Percentiles rank a stretch among this genome's conserved stretches.
Conservation (phyloP, 148 eudicot species). For the Pouteria glomerata region DNA sequence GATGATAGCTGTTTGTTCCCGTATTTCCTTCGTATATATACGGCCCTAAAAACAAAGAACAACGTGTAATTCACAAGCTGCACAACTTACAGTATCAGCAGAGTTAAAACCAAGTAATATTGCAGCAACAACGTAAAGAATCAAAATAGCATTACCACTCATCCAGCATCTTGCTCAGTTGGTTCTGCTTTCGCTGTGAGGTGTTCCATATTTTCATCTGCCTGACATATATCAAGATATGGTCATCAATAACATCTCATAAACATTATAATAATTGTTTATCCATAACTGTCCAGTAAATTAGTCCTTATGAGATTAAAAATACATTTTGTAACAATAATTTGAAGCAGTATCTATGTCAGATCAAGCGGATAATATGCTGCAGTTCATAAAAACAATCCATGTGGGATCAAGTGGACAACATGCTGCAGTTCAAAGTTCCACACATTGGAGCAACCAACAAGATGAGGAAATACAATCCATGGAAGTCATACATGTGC, state of each 20-base stretch:
- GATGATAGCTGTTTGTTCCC: conserved; percentile 59
- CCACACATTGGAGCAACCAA: neutral
- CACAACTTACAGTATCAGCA: neutral
- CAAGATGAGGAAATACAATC: neutral
- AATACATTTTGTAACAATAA: neutral
- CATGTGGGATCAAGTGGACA: neutral
- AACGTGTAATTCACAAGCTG: conserved; percentile 10
- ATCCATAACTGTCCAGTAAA: neutral
- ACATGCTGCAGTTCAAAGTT: neutral
- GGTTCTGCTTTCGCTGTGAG: conserved; percentile 67
- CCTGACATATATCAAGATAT: conserved; percentile 35
- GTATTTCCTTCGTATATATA: conserved; percentile 61
- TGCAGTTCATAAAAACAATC: no score
- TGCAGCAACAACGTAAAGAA: neutral
- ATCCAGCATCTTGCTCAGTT: conserved; percentile 80
- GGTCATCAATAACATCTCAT: conserved; percentile 1
- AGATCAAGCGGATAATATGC: neutral
- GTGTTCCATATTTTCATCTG: conserved; percentile 97
- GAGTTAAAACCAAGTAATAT: conserved; percentile 1
- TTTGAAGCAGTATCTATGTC: no score
- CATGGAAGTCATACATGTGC: neutral
- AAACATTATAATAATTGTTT: neutral
- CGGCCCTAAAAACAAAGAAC: conserved; percentile 55
- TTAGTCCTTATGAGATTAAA: neutral
- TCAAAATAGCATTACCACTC: conserved; percentile 57